phyloP scores from a whole-genome alignment of 768 basidiomycete species.

The Rhodotorula paludigena region DNA sequence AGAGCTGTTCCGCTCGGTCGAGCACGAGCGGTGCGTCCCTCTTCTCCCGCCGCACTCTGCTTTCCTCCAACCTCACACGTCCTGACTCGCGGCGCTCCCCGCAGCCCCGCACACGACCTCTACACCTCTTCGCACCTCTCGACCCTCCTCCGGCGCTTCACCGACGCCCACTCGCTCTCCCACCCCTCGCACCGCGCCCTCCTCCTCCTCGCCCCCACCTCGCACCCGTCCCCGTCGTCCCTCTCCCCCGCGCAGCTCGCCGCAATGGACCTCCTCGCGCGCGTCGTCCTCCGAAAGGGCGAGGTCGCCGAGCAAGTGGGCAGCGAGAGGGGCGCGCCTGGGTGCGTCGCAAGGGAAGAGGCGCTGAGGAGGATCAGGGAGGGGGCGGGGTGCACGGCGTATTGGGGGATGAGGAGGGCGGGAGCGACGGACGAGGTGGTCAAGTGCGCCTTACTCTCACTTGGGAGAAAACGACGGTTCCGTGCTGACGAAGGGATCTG shows the following conservation, averaged over 20 bases:
- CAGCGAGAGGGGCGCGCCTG: background rate
- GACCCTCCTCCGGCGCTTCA: conserved; percentile 18
- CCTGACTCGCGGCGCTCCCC: background rate
- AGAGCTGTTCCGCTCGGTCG: background rate
- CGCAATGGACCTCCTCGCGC: conserved; percentile 18
- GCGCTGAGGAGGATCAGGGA: conserved; percentile 12
- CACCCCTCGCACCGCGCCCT: conserved; percentile 25
- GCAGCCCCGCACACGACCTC: conserved; percentile 18
- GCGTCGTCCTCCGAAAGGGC: conserved; percentile 12
- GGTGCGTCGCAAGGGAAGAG: conserved; percentile 15
- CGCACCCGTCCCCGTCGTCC: background rate
- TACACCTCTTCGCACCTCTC: conserved; percentile 13
- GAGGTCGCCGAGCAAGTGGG: conserved; percentile 5
- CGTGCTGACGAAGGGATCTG: no score
- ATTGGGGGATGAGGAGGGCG: background rate
- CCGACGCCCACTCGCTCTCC: background rate
- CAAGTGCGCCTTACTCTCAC: conserved; percentile 11
- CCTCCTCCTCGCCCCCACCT: conserved; percentile 13
- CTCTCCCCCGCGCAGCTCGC: background rate
- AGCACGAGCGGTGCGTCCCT: conserved; percentile 12
- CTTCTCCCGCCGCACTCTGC: background rate
- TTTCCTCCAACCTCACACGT: background rate
- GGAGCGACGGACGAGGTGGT: conserved; percentile 2
- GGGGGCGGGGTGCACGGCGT: conserved; percentile 13
- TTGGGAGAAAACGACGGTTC: no score